Conservation (phyloP, 2,329 filamentous ascomycete genomes). For the Colletotrichum zoysiae region DNA sequence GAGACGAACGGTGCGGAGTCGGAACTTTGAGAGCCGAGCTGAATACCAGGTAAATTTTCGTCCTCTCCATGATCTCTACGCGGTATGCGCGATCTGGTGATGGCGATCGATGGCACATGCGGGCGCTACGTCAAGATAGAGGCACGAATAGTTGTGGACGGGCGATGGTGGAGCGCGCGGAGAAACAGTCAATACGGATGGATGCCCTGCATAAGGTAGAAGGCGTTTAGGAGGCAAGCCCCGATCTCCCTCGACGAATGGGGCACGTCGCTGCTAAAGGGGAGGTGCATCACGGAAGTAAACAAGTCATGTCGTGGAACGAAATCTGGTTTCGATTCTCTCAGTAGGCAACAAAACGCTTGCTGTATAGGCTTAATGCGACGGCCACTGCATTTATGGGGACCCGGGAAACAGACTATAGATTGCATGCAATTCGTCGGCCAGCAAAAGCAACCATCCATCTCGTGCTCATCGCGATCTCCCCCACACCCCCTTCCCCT, state of each 20-base stretch:
- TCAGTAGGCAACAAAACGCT: slow-evolving; percentile 25
- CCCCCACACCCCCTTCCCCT: no score
- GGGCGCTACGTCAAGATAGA: slow-evolving; percentile 6
- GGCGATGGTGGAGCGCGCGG: slow-evolving; percentile 16
- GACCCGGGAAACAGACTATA: slow-evolving; percentile 36
- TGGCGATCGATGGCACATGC: background rate
- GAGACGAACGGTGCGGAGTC: slow-evolving; percentile 70
- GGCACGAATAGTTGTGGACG: slow-evolving; percentile 3
- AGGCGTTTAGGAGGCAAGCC: slow-evolving; percentile 38
- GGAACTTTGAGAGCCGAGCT: slow-evolving; percentile 58
- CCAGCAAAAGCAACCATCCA: slow-evolving; percentile 9
- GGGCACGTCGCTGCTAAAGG: slow-evolving; percentile 27
- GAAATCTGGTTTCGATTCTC: slow-evolving; percentile 31
- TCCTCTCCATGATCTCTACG: slow-evolving; percentile 1
- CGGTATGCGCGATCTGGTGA: background rate
- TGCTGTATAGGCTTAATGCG: slow-evolving; percentile 38
- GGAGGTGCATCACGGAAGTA: slow-evolving; percentile 32
- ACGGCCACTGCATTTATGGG: slow-evolving; percentile 35
- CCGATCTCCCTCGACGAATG: slow-evolving; percentile 28
- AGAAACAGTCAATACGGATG: slow-evolving; percentile 26
- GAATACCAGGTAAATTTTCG: background rate
- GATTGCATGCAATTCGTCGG: slow-evolving; percentile 41
- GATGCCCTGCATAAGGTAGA: slow-evolving; percentile 41
- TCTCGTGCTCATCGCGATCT: no score
- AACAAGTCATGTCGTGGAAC: slow-evolving; percentile 34